Evolutionary conservation across 805 yeast genomes (phyloP).

Genomic region (Lipomyces anomalus): DNA sequence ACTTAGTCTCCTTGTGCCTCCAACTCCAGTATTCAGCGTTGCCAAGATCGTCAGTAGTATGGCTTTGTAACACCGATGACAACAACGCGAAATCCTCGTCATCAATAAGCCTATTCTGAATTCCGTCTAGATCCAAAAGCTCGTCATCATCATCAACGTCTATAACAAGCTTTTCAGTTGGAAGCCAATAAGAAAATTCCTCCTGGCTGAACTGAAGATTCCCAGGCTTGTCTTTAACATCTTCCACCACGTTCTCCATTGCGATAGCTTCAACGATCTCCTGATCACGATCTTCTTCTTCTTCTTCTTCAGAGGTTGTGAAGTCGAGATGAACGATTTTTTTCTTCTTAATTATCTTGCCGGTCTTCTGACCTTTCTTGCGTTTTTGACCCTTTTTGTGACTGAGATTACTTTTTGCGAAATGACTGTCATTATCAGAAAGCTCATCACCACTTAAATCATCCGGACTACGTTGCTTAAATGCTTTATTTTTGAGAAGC

Average conservation of each 20-base stretch:
- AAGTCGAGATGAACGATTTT: conserved; percentile 11
- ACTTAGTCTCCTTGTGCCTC: conserved; percentile 42
- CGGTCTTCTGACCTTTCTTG: neutral
- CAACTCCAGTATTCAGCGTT: conserved; percentile 60
- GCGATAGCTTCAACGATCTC: conserved; percentile 36
- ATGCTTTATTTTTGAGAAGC: no score
- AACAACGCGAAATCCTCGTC: conserved; percentile 64
- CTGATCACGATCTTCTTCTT: conserved; percentile 29
- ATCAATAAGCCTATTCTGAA: conserved; percentile 58
- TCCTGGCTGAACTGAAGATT: conserved; percentile 1
- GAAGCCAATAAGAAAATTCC: conserved; percentile 15
- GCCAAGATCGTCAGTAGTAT: conserved; percentile 28
- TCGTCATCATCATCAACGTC: conserved; percentile 35
- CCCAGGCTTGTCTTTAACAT: conserved; percentile 10
- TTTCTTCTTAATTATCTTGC: conserved; percentile 3
- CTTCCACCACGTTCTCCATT: conserved; percentile 16
- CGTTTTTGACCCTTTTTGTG: conserved; percentile 8
- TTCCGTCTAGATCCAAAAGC: conserved; percentile 40
- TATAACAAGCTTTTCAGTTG: conserved; percentile 8
- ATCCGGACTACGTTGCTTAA: no score
- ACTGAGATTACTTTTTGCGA: conserved; percentile 7
- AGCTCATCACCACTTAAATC: neutral
- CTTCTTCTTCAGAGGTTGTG: conserved; percentile 25
- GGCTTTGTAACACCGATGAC: conserved; percentile 39
- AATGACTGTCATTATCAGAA: neutral